These are phyloP conservation scores for Coniochaeta sp. DNA, from an alignment of 2,329 filamentous ascomycete species.

Conservation along the genomic window DNA sequence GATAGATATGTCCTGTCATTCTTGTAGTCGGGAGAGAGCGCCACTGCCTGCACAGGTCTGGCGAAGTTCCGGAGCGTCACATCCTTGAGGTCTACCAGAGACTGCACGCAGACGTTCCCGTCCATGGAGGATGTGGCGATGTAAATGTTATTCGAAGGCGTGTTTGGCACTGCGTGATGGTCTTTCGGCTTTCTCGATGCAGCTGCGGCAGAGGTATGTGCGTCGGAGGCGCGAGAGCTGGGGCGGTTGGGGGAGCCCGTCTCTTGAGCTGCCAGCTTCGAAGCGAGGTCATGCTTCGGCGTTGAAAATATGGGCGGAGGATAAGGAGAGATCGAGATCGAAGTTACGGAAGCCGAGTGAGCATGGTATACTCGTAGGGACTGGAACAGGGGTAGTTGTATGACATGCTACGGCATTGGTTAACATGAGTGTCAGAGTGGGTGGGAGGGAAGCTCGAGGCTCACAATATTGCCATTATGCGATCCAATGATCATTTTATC, in stretches of 20 bases:
- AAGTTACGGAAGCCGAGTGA: constrained; percentile 85
- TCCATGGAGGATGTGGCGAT: constrained; percentile 93
- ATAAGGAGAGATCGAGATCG: constrained; percentile 83
- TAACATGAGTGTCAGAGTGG: constrained; percentile 13
- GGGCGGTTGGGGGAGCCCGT: constrained; percentile 24
- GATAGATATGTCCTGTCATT: constrained; percentile 84
- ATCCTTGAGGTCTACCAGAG: constrained; percentile 79
- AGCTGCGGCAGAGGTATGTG: constrained; percentile 39
- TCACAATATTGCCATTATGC: constrained; percentile 92
- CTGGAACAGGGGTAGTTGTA: constrained; percentile 77
- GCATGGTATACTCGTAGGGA: constrained; percentile 82
- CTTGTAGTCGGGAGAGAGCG: constrained; percentile 91
- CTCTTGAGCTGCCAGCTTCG: constrained; percentile 28
- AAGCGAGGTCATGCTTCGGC: constrained; percentile 31
- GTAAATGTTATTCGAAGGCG: constrained; percentile 83
- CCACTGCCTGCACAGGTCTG: constrained; percentile 83
- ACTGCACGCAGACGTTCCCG: constrained; percentile 89
- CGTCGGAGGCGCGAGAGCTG: constrained; percentile 30
- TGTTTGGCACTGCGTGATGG: constrained; percentile 55
- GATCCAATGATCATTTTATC: constrained; percentile 98
- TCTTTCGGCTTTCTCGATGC: constrained; percentile 46
- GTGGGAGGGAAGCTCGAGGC: constrained; percentile 25
- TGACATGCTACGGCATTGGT: constrained; percentile 59
- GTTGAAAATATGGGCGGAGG: constrained; percentile 47
- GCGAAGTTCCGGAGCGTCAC: constrained; percentile 90